phyloP scores from a whole-genome alignment of 148 eudicot genomes.

The Fagopyrum esculentum region DNA sequence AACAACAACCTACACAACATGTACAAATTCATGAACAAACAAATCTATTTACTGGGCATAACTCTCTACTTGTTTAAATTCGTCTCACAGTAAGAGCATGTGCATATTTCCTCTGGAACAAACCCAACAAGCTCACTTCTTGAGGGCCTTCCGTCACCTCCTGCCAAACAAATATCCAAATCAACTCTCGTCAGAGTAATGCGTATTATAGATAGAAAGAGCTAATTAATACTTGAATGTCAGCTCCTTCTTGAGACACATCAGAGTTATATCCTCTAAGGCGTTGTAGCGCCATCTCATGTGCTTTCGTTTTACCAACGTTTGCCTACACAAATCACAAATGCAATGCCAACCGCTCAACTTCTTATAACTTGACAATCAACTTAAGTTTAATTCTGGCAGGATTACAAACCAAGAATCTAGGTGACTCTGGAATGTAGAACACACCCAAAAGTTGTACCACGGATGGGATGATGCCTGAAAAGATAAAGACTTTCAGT shows the following conservation, averaged over 20 bases:
- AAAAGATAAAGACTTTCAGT: neutral
- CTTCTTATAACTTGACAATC: neutral
- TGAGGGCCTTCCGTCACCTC: conserved; percentile 21
- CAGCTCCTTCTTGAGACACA: conserved; percentile 26
- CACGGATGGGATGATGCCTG: conserved; percentile 29
- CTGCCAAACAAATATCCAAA: neutral
- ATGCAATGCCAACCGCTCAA: neutral
- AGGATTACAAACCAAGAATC: conserved; percentile 30
- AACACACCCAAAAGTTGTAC: conserved; percentile 24
- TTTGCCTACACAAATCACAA: conserved; percentile 21
- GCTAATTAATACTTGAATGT: conserved; percentile 20
- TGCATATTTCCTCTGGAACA: conserved; percentile 30
- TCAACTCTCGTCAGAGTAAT: no score
- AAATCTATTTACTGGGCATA: neutral
- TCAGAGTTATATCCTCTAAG: conserved; percentile 25
- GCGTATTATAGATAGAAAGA: neutral
- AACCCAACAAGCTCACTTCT: conserved; percentile 17
- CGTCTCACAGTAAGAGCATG: conserved; percentile 29
- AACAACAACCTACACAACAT: conserved; percentile 23
- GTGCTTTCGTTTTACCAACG: conserved; percentile 21
- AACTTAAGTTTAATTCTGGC: neutral
- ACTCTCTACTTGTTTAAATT: neutral
- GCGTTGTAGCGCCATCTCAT: conserved; percentile 21
- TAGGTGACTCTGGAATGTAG: conserved; percentile 34
- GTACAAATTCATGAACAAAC: no score